Conservation (phyloP, 768 basidiomycete species). For the Coprinopsis marcescibilis region DNA sequence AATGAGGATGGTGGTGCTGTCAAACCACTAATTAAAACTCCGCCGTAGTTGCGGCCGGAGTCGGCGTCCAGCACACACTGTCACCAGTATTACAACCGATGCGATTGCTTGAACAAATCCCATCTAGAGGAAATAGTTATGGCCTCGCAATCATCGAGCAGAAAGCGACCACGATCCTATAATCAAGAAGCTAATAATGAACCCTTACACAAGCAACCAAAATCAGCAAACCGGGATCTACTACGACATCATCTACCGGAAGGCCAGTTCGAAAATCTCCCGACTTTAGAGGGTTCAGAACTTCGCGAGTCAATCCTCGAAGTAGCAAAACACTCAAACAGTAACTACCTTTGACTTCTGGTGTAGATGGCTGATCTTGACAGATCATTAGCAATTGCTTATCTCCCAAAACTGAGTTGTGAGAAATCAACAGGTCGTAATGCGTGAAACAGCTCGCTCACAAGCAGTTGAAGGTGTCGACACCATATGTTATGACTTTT, state of each 20-base stretch:
- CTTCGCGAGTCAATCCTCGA: slow-evolving; percentile 21
- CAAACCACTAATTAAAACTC: no score
- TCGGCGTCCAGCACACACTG: no score
- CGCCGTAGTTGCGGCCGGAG: no score
- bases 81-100: no score
- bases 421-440: not conserved
- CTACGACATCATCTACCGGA: slow-evolving; percentile 32
- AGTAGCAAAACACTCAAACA: slow-evolving; percentile 30
- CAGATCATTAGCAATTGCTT: slow-evolving; percentile 1
- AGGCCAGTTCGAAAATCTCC: slow-evolving; percentile 15
- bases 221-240: slow-evolving; percentile 18
- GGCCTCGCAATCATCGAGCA: no score
- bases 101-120: no score
- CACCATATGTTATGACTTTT: slow-evolving; percentile 6
- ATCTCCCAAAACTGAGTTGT: slow-evolving; percentile 4
- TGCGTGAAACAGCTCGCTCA: not conserved
- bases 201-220: slow-evolving; percentile 18
- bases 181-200: slow-evolving; percentile 9
- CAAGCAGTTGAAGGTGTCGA: not conserved
- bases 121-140: no score
- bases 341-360: slow-evolving; percentile 20
- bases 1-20: no score
- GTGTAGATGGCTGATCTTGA: not conserved
- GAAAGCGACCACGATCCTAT: slow-evolving; percentile 18
- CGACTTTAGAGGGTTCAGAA: slow-evolving; percentile 7